A percentile compares a stretch with the other conserved stretches of the same genome.
phyloP scores from a whole-genome alignment of 2,329 filamentous ascomycete species.

The Microcyclospora tardicrescens region DNA sequence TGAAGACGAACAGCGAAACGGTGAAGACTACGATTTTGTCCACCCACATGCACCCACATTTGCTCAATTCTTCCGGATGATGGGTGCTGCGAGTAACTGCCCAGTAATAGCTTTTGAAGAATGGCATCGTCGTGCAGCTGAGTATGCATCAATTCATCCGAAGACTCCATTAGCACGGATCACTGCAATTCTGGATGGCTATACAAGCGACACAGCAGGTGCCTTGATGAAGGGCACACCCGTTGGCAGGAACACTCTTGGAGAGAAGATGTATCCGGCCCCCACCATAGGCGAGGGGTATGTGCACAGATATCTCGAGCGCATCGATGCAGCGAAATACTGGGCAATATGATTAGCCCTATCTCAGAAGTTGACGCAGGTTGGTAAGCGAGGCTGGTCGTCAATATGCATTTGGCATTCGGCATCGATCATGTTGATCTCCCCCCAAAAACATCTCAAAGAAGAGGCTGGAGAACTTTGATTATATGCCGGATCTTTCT shows the following conservation, averaged over 20 bases:
- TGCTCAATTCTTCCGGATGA: background rate
- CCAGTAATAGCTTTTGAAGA: background rate
- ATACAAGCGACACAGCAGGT: background rate
- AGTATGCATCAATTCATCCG: background rate
- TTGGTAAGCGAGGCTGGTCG: no score
- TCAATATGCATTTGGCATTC: no score
- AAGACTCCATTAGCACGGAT: background rate
- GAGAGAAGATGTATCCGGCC: background rate
- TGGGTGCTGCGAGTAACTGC: background rate
- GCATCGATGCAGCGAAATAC: no score
- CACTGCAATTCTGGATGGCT: background rate
- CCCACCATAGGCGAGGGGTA: background rate
- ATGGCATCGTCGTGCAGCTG: background rate
- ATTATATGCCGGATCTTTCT: no score
- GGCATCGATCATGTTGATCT: no score
- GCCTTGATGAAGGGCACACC: background rate
- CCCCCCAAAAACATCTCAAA: no score
- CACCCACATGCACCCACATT: background rate
- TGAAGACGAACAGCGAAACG: background rate
- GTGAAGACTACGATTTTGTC: background rate
- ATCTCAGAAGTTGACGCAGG: no score
- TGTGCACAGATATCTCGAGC: background rate
- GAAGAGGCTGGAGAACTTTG: no score
- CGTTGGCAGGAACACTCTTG: background rate
- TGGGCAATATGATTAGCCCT: no score